These are phyloP conservation scores for Vaucheria bursata DNA, from an alignment of 352 stramenopile genomes.

Conservation along the genomic window DNA sequence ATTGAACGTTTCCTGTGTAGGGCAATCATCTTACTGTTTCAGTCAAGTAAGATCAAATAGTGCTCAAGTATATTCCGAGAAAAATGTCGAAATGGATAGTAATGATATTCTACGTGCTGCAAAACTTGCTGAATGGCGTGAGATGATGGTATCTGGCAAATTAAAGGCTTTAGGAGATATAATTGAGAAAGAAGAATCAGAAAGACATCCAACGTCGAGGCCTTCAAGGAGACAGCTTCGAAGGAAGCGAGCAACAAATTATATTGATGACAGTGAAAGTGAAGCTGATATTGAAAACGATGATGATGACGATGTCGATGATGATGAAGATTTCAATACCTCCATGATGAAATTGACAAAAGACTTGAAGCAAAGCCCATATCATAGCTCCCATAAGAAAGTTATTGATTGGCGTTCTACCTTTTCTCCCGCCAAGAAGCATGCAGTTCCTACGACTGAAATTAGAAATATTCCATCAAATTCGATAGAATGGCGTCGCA, in stretches of 20 bases:
- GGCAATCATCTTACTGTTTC: too few species aligned
- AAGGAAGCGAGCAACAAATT: not conserved
- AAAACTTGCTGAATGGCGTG: not conserved
- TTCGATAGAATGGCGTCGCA: not conserved
- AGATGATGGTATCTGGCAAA: not conserved
- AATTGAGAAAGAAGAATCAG: not conserved
- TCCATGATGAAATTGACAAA: not conserved
- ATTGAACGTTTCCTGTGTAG: too few species aligned
- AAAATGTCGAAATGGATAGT: too few species aligned
- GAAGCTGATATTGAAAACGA: not conserved
- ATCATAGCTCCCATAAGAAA: too few species aligned
- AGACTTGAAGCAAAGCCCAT: not conserved
- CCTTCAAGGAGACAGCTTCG: not conserved
- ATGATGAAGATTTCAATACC: not conserved
- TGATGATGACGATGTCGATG: not conserved
- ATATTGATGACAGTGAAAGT: not conserved
- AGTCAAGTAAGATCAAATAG: too few species aligned
- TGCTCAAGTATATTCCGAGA: too few species aligned
- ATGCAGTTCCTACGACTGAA: not conserved
- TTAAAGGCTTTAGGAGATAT: not conserved
- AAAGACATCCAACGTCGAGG: not conserved
- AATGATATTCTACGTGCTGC: too few species aligned
- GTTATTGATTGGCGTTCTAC: not conserved
- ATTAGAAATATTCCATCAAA: not conserved
- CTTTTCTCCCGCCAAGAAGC: not conserved